These are phyloP conservation scores for Inosperma sp. DNA, from an alignment of 768 basidiomycete genomes.

Conservation along the genomic window DNA sequence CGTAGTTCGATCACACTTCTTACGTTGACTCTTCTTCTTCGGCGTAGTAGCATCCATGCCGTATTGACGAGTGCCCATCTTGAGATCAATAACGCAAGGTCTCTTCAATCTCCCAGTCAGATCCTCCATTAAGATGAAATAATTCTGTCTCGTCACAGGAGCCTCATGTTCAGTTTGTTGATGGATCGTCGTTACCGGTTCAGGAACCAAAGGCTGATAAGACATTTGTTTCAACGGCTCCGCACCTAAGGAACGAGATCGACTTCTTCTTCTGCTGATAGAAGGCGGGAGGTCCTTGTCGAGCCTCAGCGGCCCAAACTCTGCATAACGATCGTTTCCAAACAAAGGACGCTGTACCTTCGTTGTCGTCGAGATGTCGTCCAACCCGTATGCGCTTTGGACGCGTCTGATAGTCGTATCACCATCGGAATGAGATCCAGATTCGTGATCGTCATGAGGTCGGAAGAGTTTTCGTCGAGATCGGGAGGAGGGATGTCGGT, in stretches of 20 bases:
- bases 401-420: slow-evolving; percentile 51
- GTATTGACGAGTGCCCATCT: slow-evolving; percentile 99
- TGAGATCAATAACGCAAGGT: slow-evolving; percentile 95
- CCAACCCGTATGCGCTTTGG: slow-evolving; percentile 52
- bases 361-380: slow-evolving; percentile 9
- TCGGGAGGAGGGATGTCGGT: slow-evolving; percentile 19
- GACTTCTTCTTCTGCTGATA: slow-evolving; percentile 34
- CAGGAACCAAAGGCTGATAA: slow-evolving; percentile 23
- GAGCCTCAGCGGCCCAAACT: not conserved
- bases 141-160: slow-evolving; percentile 79
- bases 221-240: slow-evolving; percentile 29
- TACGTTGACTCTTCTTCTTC: slow-evolving; percentile 98
- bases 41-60: slow-evolving; percentile 88
- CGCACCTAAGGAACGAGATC: slow-evolving; percentile 29
- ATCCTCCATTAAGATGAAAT: slow-evolving; percentile 99
- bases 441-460: slow-evolving; percentile 34
- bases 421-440: slow-evolving; percentile 37
- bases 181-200: slow-evolving; percentile 31
- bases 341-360: slow-evolving; percentile 5
- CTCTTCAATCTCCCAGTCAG: slow-evolving; percentile 86
- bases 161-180: slow-evolving; percentile 35
- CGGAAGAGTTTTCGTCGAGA: slow-evolving; percentile 39
- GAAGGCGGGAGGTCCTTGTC: slow-evolving; percentile 6
- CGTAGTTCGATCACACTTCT: slow-evolving; percentile 96
- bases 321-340: slow-evolving; percentile 5